phyloP scores from a whole-genome alignment of 345 rosid species.

The Lagerstroemia speciosa region DNA sequence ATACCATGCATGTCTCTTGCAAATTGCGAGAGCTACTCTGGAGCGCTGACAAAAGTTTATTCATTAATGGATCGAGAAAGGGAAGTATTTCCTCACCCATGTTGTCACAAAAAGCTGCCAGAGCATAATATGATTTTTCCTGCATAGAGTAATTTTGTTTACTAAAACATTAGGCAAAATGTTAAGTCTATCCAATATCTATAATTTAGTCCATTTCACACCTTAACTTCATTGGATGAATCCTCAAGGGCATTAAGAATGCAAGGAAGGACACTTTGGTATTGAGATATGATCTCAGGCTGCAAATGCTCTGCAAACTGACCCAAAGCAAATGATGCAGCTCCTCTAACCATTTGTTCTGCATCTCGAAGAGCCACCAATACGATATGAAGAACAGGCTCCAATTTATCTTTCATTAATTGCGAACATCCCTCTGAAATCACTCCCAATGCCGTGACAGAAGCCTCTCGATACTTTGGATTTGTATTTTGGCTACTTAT shows the following conservation, averaged over 20 bases:
- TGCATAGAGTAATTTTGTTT: constrained; percentile 13
- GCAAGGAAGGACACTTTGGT: constrained; percentile 85
- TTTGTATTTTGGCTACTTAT: constrained; percentile 55
- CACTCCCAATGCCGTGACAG: constrained; percentile 91
- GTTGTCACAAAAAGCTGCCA: constrained; percentile 98
- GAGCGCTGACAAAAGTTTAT: constrained; percentile 73
- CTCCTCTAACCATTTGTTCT: constrained; percentile 96
- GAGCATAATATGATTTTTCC: constrained; percentile 97
- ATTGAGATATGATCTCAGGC: constrained; percentile 82
- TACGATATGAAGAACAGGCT: constrained; percentile 74
- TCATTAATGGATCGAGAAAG: constrained; percentile 87
- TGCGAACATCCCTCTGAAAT: constrained; percentile 91
- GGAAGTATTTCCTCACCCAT: constrained; percentile 96
- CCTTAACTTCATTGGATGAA: constrained; percentile 96
- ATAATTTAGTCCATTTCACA: constrained; percentile 18
- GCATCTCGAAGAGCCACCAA: constrained; percentile 81
- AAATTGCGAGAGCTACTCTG: constrained; percentile 74
- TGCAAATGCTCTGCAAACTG: constrained; percentile 98
- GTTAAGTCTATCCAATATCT: background rate
- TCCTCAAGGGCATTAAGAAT: constrained; percentile 88
- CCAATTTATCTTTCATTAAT: constrained; percentile 76
- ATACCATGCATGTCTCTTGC: constrained; percentile 99
- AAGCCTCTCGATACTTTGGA: constrained; percentile 87
- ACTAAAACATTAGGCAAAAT: background rate
- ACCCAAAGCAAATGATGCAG: constrained; percentile 96